Base-by-base conservation (phyloP, 352 stramenopile genomes). In the Phytophthora meadii region DNA sequence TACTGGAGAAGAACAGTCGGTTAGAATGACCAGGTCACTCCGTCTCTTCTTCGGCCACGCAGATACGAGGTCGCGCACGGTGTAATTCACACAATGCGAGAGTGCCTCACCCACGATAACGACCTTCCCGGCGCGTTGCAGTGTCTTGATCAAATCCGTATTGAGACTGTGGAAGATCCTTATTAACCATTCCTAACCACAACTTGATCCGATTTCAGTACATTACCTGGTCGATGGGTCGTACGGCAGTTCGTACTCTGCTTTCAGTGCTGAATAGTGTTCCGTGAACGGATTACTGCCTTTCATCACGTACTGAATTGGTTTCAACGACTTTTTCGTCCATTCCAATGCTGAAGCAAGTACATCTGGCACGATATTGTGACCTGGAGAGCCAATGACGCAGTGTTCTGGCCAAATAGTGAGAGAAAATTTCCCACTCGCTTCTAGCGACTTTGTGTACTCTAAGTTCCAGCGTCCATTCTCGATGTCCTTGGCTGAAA, bases 381-480 rank as follows among this genome's bases (percentile, higher is more conserved):
- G 93, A 4, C 93, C 93, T 0, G 64, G 57, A 5, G 88, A 92
- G 34, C 94, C 94, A 52, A 98, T 90, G 22, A 98, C 61, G 79
- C 96, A 99, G 76, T 99, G 96, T 72, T 98, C 95, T 2, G 97
- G 96, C 97, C 96, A 99, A 63, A 99, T 97, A 25, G 76, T 96
- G 5, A 98, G 75, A 60, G 74, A 77, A 62, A 98, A 98, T 46
- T 89, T 89, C 34, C 85, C 84, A 25, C 79, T 86, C 27, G 70
- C 53, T 64, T 98, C 92, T 28, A 98, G 72, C 52, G 78, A 72
- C 39, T 76, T 59, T 0, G 88, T 95, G 82, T 99, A 98, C 51
- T 84, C 76, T 15, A 93, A 74, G 36, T 59, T 74, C 81, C 81
- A 92, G 17, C 72, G 65, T 4, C 73, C 80, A 5, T 79, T 64